Conservation (phyloP, 2,329 filamentous ascomycete species). For the Fragosphaeria purpurea region DNA sequence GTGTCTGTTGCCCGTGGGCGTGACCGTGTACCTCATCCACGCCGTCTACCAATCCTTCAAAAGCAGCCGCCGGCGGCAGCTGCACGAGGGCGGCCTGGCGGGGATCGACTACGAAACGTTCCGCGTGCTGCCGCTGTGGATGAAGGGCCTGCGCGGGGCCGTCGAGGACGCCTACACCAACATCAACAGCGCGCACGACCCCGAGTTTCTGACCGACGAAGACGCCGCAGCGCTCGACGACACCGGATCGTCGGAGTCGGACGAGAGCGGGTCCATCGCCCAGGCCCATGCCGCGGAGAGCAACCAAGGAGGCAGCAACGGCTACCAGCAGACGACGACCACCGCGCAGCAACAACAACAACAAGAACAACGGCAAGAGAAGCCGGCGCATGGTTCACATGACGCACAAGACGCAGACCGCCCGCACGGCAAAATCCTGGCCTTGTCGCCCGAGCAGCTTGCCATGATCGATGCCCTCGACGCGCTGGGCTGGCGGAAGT, state of each 20-base stretch:
- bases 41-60: constrained; percentile 65
- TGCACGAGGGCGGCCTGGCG: constrained; percentile 63
- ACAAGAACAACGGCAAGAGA: constrained; percentile 22
- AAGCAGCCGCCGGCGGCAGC: constrained; percentile 62
- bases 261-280: constrained; percentile 7
- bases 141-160: constrained; percentile 63
- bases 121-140: constrained; percentile 64
- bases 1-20: constrained; percentile 64
- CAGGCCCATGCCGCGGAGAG: background rate
- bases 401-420: background rate
- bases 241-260: constrained; percentile 16
- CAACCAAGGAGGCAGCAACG: background rate
- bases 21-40: constrained; percentile 64
- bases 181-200: constrained; percentile 55
- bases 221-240: constrained; percentile 22
- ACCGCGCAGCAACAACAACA: constrained; percentile 1
- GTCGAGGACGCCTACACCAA: constrained; percentile 72
- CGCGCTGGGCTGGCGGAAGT: constrained; percentile 52
- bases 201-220: constrained; percentile 57
- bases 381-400: constrained; percentile 16
- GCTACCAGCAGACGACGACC: constrained; percentile 2
- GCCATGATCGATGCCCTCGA: constrained; percentile 73
- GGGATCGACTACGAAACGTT: constrained; percentile 62
- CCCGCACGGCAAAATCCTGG: constrained; percentile 56
- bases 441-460: constrained; percentile 71